These are phyloP conservation scores for Penicillium sp. DNA, from an alignment of 2,329 filamentous ascomycete species.

Conservation along the genomic window DNA sequence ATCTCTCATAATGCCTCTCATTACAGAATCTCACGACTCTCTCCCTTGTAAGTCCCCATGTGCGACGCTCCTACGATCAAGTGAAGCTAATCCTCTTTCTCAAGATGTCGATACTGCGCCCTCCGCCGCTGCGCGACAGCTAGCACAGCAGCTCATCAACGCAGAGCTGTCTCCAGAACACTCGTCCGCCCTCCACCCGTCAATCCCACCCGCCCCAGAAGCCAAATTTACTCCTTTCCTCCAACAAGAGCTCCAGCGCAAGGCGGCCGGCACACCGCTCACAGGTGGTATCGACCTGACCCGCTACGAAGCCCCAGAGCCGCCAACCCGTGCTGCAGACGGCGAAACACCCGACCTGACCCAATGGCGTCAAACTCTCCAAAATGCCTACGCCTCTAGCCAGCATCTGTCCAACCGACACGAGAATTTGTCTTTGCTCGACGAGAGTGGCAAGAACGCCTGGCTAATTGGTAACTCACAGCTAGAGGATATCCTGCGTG, in stretches of 20 bases:
- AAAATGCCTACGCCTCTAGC: slow-evolving; percentile 57
- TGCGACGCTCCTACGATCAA: background rate
- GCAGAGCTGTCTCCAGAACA: slow-evolving; percentile 59
- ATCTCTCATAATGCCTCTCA: slow-evolving; percentile 64
- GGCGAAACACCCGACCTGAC: slow-evolving; percentile 34
- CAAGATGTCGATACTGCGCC: slow-evolving; percentile 78
- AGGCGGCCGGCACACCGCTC: slow-evolving; percentile 60
- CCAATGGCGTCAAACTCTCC: slow-evolving; percentile 52
- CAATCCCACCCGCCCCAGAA: slow-evolving; percentile 54
- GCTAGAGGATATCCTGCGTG: slow-evolving; percentile 67
- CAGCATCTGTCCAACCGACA: slow-evolving; percentile 57
- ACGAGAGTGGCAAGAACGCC: slow-evolving; percentile 79
- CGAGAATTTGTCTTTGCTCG: slow-evolving; percentile 69
- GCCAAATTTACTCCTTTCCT: slow-evolving; percentile 65
- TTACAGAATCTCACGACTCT: slow-evolving; percentile 70
- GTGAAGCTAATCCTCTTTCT: slow-evolving; percentile 8
- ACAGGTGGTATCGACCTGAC: slow-evolving; percentile 66
- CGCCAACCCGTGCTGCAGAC: slow-evolving; percentile 46
- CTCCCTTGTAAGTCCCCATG: slow-evolving; percentile 73
- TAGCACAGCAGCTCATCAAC: slow-evolving; percentile 67
- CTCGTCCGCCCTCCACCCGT: slow-evolving; percentile 54
- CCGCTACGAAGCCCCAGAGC: slow-evolving; percentile 77
- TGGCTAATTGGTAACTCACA: slow-evolving; percentile 86
- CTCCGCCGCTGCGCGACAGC: slow-evolving; percentile 57
- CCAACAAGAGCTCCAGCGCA: slow-evolving; percentile 64